Percentiles rank a stretch among this genome's conserved stretches.
These are phyloP conservation scores for Phialemonium atrogriseum DNA, from an alignment of 2,329 filamentous ascomycete species.

Conservation along the genomic window DNA sequence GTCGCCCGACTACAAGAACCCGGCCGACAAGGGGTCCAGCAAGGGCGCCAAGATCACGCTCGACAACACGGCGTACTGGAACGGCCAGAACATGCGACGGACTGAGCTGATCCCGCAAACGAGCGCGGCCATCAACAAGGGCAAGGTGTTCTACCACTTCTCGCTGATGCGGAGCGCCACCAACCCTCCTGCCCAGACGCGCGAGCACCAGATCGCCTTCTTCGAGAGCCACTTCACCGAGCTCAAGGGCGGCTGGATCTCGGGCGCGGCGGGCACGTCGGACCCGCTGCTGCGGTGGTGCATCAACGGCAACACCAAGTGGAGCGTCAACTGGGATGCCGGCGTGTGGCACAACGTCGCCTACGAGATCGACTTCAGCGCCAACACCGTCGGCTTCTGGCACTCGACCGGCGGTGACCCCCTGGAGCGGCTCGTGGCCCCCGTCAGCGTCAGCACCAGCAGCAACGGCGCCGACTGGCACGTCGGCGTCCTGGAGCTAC, in stretches of 20 bases:
- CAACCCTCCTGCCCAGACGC: conserved; percentile 48
- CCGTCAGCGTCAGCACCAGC: conserved; percentile 46
- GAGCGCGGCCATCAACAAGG: conserved; percentile 48
- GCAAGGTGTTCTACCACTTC: conserved; percentile 62
- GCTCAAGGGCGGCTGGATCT: conserved; percentile 55
- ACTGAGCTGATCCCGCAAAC: conserved; percentile 65
- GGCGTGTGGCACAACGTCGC: conserved; percentile 64
- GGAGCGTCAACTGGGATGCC: conserved; percentile 48
- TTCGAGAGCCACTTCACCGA: conserved; percentile 64
- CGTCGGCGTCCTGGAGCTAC: conserved; percentile 56
- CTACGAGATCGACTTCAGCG: conserved; percentile 60
- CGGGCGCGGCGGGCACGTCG: conserved; percentile 25
- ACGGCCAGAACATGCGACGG: conserved; percentile 59
- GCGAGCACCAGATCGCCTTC: conserved; percentile 54
- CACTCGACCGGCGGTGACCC: conserved; percentile 52
- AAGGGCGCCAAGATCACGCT: conserved; percentile 60
- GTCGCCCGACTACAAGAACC: conserved; percentile 49
- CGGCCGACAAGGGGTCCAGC: conserved; percentile 45
- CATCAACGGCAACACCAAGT: conserved; percentile 47
- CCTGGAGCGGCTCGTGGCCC: conserved; percentile 46
- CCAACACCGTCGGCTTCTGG: conserved; percentile 53
- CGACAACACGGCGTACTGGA: conserved; percentile 52
- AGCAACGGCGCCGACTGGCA: conserved; percentile 64
- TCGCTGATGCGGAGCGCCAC: conserved; percentile 45
- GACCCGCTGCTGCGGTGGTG: conserved; percentile 52